A percentile compares a stretch with the other conserved stretches of the same genome.
Evolutionary conservation across 345 rosid species (phyloP).

Genomic region (Luvunga scandens): DNA sequence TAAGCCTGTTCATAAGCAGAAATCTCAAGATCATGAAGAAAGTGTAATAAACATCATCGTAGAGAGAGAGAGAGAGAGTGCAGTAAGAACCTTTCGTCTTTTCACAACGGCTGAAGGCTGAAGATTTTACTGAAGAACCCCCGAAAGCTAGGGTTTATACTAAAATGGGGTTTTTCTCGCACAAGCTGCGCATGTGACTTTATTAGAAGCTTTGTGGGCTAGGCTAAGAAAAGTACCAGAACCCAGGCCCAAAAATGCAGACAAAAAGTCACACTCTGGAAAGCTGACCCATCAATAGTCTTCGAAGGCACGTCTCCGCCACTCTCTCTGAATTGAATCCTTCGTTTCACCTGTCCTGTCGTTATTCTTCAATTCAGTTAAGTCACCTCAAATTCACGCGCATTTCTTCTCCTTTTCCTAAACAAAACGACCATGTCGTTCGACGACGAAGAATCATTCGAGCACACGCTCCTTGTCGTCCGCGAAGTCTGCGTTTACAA

Average conservation of each 20-base stretch:
- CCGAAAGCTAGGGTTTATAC: background rate
- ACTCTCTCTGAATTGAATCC: constrained; percentile 1
- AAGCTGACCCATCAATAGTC: constrained; percentile 29
- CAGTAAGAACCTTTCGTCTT: background rate
- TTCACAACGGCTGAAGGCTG: background rate
- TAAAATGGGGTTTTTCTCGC: background rate
- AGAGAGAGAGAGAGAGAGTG: background rate
- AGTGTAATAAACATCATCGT: background rate
- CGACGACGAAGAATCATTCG: constrained; percentile 82
- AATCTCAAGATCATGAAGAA: background rate
- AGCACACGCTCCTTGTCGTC: constrained; percentile 94
- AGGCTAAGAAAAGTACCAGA: background rate
- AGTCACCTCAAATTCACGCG: background rate
- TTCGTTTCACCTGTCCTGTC: constrained; percentile 3
- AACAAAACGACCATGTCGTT: constrained; percentile 48
- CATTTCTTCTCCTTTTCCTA: background rate
- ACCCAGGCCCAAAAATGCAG: background rate
- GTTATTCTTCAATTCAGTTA: background rate
- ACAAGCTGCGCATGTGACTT: background rate
- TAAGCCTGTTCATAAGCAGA: background rate
- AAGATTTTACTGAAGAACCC: background rate
- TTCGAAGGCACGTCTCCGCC: constrained; percentile 33
- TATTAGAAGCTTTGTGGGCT: background rate
- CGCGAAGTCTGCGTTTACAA: constrained; percentile 91
- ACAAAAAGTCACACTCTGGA: background rate